These are phyloP conservation scores for Sicyos edulis DNA, from an alignment of 306 rosid genomes.

Conservation along the genomic window DNA sequence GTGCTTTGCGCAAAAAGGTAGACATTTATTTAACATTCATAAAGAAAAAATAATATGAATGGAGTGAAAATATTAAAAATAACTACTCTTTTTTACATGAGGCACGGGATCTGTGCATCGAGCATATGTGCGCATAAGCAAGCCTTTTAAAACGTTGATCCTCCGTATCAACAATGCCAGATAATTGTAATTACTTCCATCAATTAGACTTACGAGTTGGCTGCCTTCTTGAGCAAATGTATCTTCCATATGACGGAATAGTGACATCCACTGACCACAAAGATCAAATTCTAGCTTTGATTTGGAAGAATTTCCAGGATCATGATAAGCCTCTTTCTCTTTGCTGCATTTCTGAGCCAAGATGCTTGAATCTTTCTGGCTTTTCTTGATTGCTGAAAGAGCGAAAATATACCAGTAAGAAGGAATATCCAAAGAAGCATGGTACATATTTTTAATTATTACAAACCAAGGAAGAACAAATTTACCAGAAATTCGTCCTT, in stretches of 20 bases:
- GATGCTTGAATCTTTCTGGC: conserved; percentile 66
- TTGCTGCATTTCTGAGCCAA: conserved; percentile 52
- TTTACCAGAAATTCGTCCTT: conserved; percentile 74
- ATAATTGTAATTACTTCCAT: neutral
- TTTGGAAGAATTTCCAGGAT: conserved; percentile 30
- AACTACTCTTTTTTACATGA: no score
- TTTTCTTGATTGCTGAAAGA: conserved; percentile 59
- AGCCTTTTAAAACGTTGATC: no score
- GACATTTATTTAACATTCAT: no score
- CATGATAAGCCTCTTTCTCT: conserved; percentile 35
- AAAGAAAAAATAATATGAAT: no score
- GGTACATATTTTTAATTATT: conserved; percentile 30
- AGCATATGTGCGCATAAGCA: no score
- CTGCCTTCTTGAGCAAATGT: conserved; percentile 47
- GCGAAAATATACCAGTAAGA: neutral
- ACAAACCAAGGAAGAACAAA: conserved; percentile 3
- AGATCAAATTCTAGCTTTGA: conserved; percentile 52
- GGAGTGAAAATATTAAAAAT: no score
- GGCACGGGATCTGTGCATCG: no score
- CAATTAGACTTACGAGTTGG: conserved; percentile 48
- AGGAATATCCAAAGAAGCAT: neutral
- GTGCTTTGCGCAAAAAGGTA: no score
- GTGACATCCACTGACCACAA: conserved; percentile 74
- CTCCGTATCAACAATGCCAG: neutral
- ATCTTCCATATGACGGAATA: conserved; percentile 67